Base-by-base conservation (phyloP, 1,284 basidiomycete genomes). In the Schizophyllum amplum region DNA sequence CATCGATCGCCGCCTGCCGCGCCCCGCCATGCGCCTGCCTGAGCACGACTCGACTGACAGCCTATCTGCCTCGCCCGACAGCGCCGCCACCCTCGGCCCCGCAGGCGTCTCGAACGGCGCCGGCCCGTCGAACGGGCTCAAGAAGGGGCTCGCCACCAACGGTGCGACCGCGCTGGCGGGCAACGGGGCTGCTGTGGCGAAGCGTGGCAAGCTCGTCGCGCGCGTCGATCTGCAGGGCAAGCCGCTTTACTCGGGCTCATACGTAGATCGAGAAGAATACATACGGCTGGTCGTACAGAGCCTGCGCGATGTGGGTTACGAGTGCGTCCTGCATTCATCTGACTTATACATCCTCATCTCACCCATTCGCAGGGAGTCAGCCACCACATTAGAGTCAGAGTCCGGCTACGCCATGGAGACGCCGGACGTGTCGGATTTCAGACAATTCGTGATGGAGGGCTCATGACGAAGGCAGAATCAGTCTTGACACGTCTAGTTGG, bases 251-350 rank as follows among this genome's bases (percentile, higher is more conserved):
- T 82, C 88, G 54, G 87, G 87, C 69, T 86, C 87, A 61, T 75
- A 77, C 61, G 78, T 97, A 57, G 86, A 94, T 72, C 80, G 93
- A 62, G 89, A 95, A 70, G 95, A 99, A 73, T 90, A 94, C 64
- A 86, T 98, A 54, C 80, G 96, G 64, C 75, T 99, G 52, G 86
- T 95, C 50, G 79, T 98, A 61, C 96, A 99, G 71, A 90, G 89
- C 59, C 72, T 99, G 63, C 78, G 88, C 62, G 96, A 99, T 71
- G 87, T 97, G 55, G 96, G 97, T 4, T 98, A 97, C 69, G 78
- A 82, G 91, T 96, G 68, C 73, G 94, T 84, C 52, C 55, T 33
- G 46, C 50, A 25, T 58, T 57, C 48, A 55, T 60, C 57, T 33
- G 26, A 24, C 55, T 47, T 46, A 53, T 21, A 48, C 47, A 53